Conservation (phyloP, 768 basidiomycete genomes). For the Podaxis pistillaris region DNA sequence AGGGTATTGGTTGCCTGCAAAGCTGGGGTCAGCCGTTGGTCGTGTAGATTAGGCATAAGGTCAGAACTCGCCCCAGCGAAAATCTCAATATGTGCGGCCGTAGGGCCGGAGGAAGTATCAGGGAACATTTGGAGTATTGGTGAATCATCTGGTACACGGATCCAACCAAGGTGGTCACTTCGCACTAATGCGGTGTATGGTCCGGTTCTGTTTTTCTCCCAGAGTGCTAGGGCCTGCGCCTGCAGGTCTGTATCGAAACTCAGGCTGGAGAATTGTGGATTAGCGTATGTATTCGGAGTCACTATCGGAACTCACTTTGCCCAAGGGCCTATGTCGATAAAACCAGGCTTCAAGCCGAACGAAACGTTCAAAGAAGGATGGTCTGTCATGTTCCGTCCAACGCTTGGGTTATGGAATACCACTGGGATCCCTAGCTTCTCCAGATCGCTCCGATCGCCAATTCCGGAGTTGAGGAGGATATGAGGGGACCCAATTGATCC, state of each 20-base stretch:
- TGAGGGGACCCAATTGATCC: slow-evolving; percentile 14
- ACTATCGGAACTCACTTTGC: background rate
- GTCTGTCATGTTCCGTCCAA: slow-evolving; percentile 19
- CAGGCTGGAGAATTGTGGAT: slow-evolving; percentile 1
- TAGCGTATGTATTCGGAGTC: background rate
- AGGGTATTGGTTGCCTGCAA: slow-evolving; percentile 15
- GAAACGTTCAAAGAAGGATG: slow-evolving; percentile 9
- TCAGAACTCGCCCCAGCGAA: background rate
- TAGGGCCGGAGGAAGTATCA: slow-evolving; percentile 17
- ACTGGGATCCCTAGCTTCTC: background rate
- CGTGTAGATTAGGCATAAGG: too few species aligned
- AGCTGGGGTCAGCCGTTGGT: background rate
- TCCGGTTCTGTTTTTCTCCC: slow-evolving; percentile 17
- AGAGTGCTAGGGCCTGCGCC: slow-evolving; percentile 11
- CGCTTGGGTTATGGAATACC: slow-evolving; percentile 20
- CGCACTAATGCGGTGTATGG: slow-evolving; percentile 4
- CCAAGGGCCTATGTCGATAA: slow-evolving; percentile 9
- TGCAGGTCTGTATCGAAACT: background rate
- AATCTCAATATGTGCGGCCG: slow-evolving; percentile 12
- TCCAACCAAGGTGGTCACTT: slow-evolving; percentile 6
- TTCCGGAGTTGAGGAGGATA: slow-evolving; percentile 17
- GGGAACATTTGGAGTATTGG: background rate
- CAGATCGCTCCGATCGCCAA: slow-evolving; percentile 2
- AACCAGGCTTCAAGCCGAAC: background rate
- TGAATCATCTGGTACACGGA: slow-evolving; percentile 3